Evolutionary conservation across 2,329 filamentous ascomycete genomes (phyloP), one percentile per base, ranked within the genome.

Genomic region (Chalaropsis ovoidea): DNA sequence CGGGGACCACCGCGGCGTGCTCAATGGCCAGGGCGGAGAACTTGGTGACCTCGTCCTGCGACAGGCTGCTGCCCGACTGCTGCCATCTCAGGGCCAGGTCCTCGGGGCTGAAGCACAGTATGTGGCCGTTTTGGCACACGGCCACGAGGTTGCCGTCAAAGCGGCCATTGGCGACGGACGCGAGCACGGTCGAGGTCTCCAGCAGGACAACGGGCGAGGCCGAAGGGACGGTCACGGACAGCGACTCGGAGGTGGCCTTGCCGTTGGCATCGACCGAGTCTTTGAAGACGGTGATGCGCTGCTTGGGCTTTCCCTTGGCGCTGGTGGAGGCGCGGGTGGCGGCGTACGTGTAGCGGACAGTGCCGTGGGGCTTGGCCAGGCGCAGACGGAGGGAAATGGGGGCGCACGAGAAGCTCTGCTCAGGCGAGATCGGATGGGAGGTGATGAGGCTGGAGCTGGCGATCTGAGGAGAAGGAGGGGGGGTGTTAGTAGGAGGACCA

Each of bases 341-440:
- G 52, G 82, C 78, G 69, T 86, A 87, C 2, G 85, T 87, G 70
- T 83, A 83, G 69, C 85, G 79, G 49, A 79, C 77, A 41, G 82
- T 75, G 67, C 80, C 78, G 68, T 74, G 78, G 65, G 74, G 76
- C 24, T 77, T 77, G 11, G 78, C 73, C 58, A 76, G 76, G 70
- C 82, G 79, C 68, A 79, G 76, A 69, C 82, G 78, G 52, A 86
- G 73, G 17, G 85, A 87, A 72, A 78, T 80, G 22, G 84, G 81
- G 8, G 84, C 74, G 73, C 84, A 86, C 64, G 83, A 83, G 72
- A 87, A 85, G 63, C 78, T 79, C 64, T 85, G 81, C 72, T 86
- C 83, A 1, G 85, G 85, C 31, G 85, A 82, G 68, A 87, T 81
- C 24, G 85, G 84, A 72, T 87, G 87, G 1, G 85, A 87, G 6